Base-by-base conservation (phyloP, 139 green algal species). In the Protoeuglena noctilucae region DNA sequence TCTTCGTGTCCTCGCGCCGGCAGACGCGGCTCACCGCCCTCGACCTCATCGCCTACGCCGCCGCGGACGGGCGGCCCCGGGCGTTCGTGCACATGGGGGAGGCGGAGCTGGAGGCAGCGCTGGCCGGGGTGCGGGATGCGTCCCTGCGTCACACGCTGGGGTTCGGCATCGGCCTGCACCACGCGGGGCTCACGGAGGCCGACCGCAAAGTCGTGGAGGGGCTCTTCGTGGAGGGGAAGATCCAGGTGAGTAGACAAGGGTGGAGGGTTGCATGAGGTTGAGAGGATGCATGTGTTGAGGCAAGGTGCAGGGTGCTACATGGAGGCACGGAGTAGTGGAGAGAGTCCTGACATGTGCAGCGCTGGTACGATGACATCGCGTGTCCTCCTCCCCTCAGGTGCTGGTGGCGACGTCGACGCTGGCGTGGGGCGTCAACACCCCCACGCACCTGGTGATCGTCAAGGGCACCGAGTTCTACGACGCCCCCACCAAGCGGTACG, bases 391-490 rank as follows among this genome's bases (percentile, higher is more conserved):
- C 22, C 19, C 14, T 45, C 68, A 81, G 75, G 68, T 95, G 16
- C 70, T 96, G 40, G 82, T 95, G 40, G 76, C 79, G 24, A 96
- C 88, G 4, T 82, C 70, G 49, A 94, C 85, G 1, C 79, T 95
- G 22, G 88, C 88, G 22, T 96, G 88, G 88, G 88, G 87, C 7
- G 82, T 94, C 55, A 94, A 94, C 81, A 88, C 87, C 2, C 87
- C 88, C 29, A 80, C 88, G 2, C 88, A 94, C 65, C 72, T 95
- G 48, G 87, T 95, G 19, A 73, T 96, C 67, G 84, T 96, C 75
- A 96, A 97, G 70, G 89, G 89, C 51, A 97, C 89, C 0, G 89
- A 97, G 67, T 96, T 80, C 67, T 96, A 81, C 62, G 89, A 97
- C 63, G 81, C 83, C 1, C 72, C 75, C 48, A 75, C 66, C 50